Base-by-base conservation (phyloP, 2,329 filamentous ascomycete species). In the Simplicillium aogashimaense region DNA sequence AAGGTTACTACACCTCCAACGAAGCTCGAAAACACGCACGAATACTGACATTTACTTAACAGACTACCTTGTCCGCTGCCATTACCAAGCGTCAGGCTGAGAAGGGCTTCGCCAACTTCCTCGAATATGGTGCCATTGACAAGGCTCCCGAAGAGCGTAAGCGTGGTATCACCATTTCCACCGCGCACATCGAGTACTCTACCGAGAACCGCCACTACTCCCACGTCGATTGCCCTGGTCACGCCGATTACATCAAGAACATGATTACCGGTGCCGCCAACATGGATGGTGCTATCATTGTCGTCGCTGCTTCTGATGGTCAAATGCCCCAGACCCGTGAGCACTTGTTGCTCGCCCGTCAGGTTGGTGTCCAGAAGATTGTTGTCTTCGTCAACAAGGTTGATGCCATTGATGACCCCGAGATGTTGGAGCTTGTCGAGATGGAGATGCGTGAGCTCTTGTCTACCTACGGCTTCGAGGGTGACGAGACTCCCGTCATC, bases 221-320 rank as follows among this genome's bases (percentile, higher is more conserved):
- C 57, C 92, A 98, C 78, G 92, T 98, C 73, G 92, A 98, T 78
- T 98, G 92, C 70, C 92, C 92, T 44, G 92, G 92, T 69, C 92
- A 98, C 83, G 92, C 92, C 69, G 92, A 98, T 87, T 98, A 98
- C 77, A 97, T 98, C 75, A 98, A 98, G 81, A 98, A 98, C 83
- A 98, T 98, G 92, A 98, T 98, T 66, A 98, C 92, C 52, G 92
- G 92, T 81, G 89, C 92, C 48, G 90, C 94, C 57, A 94, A 88
- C 75, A 98, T 98, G 92, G 92, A 98, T 57, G 92, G 92, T 57
- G 90, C 92, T 57, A 90, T 98, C 62, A 95, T 98, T 57, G 92
- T 98, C 52, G 94, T 98, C 55, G 94, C 94, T 54, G 92, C 92
- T 53, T 95, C 88, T 30, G 92, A 98, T 63, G 92, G 92, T 62